Conservation (phyloP, 1,284 basidiomycete genomes). For the Singerocomus inundabilis region DNA sequence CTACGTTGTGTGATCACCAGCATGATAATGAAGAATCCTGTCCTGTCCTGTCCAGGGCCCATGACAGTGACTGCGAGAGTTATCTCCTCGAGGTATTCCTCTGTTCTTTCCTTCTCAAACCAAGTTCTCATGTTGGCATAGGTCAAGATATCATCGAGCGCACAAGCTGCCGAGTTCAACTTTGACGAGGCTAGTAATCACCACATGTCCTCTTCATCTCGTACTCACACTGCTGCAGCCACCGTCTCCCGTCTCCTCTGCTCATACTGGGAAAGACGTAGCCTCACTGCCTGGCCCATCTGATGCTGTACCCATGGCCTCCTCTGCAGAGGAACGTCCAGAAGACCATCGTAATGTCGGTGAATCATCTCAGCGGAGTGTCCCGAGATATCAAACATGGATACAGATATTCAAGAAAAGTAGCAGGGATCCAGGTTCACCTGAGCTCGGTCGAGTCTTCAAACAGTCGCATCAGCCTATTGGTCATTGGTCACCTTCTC, state of each 20-base stretch:
- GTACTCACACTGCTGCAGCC: neutral
- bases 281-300: neutral
- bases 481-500: neutral
- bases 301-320: neutral
- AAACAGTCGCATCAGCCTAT: neutral
- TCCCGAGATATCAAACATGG: neutral
- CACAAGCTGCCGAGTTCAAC: neutral
- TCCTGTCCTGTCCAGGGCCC: no score
- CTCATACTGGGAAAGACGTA: neutral
- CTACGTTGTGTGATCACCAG: no score
- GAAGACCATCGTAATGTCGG: neutral
- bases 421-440: neutral
- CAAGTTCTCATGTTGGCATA: neutral
- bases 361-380: no score
- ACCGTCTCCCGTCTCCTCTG: neutral
- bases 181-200: neutral
- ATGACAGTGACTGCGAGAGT: no score
- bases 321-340: neutral
- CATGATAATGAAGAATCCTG: no score
- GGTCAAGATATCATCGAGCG: neutral
- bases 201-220: neutral
- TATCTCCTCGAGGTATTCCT: neutral
- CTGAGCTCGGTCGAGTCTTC: neutral
- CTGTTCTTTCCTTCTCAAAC: neutral
- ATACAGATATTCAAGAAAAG: neutral